Conservation (phyloP, 192 early-diverging fungal species). For the Chytriomyces sp. region DNA sequence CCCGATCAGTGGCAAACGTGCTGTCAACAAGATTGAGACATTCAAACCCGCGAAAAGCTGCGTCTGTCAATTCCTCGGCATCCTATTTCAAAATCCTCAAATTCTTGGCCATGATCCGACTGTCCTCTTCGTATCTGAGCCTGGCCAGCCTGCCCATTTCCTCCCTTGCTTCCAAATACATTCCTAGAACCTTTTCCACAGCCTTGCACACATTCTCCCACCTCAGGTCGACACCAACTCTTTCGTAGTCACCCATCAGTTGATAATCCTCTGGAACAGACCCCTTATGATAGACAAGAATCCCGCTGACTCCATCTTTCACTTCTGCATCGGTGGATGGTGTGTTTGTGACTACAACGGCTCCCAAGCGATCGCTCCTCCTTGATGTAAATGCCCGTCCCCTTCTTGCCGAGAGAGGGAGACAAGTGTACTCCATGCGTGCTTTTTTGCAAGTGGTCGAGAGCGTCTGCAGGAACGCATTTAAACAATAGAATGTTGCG, state of each 20-base stretch:
- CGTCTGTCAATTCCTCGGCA: no score
- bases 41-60: no score
- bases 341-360: conserved; percentile 20
- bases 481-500: not conserved
- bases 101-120: not conserved
- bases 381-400: conserved; percentile 24
- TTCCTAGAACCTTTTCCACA: not conserved
- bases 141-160: not conserved
- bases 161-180: not conserved
- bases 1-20: no score
- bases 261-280: conserved; percentile 10
- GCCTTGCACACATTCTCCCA: not conserved
- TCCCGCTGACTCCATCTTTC: conserved; percentile 6
- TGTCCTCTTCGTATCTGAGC: not conserved
- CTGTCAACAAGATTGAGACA: no score
- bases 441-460: not conserved
- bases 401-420: conserved; percentile 26
- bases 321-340: conserved; percentile 24
- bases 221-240: not conserved
- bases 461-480: not conserved
- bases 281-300: conserved; percentile 10
- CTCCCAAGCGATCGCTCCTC: conserved; percentile 10
- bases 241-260: not conserved
- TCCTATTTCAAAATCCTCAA: no score
- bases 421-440: conserved; percentile 11